Evolutionary conservation across 1,139 yeast genomes (phyloP), one percentile per base, ranked within the genome.

Genomic region (Yamadazyma mexicana): DNA sequence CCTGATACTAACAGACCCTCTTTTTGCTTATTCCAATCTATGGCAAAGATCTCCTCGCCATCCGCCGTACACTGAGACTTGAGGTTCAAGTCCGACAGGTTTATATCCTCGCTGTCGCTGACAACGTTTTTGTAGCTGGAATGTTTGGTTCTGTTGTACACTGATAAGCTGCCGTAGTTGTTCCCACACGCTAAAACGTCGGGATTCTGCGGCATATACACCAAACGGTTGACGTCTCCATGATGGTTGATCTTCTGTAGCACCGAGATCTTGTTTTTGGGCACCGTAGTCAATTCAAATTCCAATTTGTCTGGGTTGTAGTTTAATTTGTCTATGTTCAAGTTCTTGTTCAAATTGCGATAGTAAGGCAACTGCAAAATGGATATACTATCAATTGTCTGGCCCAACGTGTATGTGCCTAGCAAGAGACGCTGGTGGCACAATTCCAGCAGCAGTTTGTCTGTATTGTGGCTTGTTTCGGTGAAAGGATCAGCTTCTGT

Each of bases 81-180:
- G 17, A 68, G 52, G 8, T 56, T 51, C 31, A 68, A 47, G 36
- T 66, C 66, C 1, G 69, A 69, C 42, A 58, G 56, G 42, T 60
- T 58, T 15, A 66, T 52, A 17, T 58, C 65, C 3, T 52, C 48
- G 33, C 59, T 61, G 37, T 62, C 66, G 11, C 24, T 17, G 9
- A 25, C 14, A 20, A 57, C 53, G 42, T 38, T 67, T 44, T 60
- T 58, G 52, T 69, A 68, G 48, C 64, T 66, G 40, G 79, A 66
- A 48, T 75, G 79, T 45, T 73, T 75, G 1, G 83, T 77, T 43
- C 83, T 56, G 52, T 78, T 79, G 49, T 69, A 77, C 4, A 78
- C 57, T 23, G 62, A 62, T 39, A 77, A 45, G 31, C 65, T 65
- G 2, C 77, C 77, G 17, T 52, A 41, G 46, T 66, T 69, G 47